phyloP scores from a whole-genome alignment of 495 filamentous ascomycete genomes.

The Echria macrotheca region DNA sequence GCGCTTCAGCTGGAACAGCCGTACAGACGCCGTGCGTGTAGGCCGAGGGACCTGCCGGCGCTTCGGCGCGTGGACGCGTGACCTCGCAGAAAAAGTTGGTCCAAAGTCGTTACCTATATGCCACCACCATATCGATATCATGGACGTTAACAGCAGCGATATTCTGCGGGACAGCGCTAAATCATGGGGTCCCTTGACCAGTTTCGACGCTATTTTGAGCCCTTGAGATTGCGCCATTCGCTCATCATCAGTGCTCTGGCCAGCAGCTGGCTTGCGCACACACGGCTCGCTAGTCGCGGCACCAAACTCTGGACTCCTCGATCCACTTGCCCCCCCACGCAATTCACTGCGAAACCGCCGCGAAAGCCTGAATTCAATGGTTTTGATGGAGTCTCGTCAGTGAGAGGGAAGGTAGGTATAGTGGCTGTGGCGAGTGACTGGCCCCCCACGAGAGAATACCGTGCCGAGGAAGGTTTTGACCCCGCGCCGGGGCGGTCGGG shows the following conservation, averaged over 20 bases:
- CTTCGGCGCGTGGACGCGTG: too few species aligned
- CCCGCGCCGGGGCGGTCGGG: too few species aligned
- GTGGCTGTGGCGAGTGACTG: neutral
- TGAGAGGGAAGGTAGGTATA: neutral
- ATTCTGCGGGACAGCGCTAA: neutral
- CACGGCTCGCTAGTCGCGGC: neutral
- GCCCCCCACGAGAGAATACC: too few species aligned
- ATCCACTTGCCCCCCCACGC: too few species aligned
- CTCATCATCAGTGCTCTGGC: constrained; percentile 9
- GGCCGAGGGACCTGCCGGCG: too few species aligned
- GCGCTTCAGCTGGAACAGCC: too few species aligned
- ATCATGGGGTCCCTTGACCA: constrained; percentile 5
- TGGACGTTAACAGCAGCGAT: constrained; percentile 1
- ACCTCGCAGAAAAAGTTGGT: neutral
- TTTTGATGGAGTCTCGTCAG: too few species aligned
- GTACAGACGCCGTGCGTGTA: too few species aligned
- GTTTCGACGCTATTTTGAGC: constrained; percentile 11
- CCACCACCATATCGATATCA: constrained; percentile 6
- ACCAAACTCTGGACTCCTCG: neutral
- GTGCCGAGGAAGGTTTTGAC: too few species aligned
- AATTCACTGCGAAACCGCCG: too few species aligned
- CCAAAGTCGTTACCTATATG: neutral
- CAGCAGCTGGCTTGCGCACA: neutral
- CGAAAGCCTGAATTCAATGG: too few species aligned
- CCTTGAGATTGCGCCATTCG: constrained; percentile 8